phyloP scores from a whole-genome alignment of 2,329 filamentous ascomycete genomes.

The Drechslerella dactyloides region DNA sequence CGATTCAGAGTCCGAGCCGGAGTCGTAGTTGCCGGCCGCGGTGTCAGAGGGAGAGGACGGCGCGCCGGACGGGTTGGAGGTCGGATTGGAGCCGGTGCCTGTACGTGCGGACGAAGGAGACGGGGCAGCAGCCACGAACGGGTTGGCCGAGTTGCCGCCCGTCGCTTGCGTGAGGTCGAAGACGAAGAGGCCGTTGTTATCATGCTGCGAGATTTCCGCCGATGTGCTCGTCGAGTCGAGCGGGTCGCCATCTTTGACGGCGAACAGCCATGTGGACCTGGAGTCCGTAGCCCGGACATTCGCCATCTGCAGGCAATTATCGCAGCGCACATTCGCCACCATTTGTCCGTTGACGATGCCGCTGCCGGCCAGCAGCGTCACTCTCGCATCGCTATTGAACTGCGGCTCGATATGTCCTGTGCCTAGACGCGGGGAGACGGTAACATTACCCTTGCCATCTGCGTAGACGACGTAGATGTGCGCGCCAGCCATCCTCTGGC shows the following conservation, averaged over 20 bases:
- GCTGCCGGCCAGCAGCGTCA: constrained; percentile 49
- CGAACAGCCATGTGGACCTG: constrained; percentile 63
- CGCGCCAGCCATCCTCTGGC: constrained; percentile 59
- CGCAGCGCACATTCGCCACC: constrained; percentile 52
- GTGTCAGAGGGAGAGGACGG: constrained; percentile 7
- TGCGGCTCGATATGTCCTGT: constrained; percentile 27
- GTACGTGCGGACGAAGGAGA: constrained; percentile 11
- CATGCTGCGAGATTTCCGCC: constrained; percentile 62
- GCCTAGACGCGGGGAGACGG: constrained; percentile 51
- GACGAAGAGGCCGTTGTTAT: constrained; percentile 60
- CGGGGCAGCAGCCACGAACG: constrained; percentile 19
- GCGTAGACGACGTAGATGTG: constrained; percentile 61
- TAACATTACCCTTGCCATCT: constrained; percentile 56
- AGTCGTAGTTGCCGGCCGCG: constrained; percentile 17
- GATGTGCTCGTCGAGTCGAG: constrained; percentile 60
- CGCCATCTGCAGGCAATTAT: constrained; percentile 63
- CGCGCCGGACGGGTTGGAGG: not conserved
- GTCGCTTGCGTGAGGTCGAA: constrained; percentile 61
- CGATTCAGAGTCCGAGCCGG: constrained; percentile 25
- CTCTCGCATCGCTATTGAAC: constrained; percentile 13
- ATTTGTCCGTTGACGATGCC: constrained; percentile 47
- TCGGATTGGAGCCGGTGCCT: not conserved
- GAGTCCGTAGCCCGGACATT: constrained; percentile 59
- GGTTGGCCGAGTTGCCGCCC: constrained; percentile 59
- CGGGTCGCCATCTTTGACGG: constrained; percentile 62